Evolutionary conservation across 2,329 filamentous ascomycete species (phyloP).

Genomic region (Geosmithia putterillii): DNA sequence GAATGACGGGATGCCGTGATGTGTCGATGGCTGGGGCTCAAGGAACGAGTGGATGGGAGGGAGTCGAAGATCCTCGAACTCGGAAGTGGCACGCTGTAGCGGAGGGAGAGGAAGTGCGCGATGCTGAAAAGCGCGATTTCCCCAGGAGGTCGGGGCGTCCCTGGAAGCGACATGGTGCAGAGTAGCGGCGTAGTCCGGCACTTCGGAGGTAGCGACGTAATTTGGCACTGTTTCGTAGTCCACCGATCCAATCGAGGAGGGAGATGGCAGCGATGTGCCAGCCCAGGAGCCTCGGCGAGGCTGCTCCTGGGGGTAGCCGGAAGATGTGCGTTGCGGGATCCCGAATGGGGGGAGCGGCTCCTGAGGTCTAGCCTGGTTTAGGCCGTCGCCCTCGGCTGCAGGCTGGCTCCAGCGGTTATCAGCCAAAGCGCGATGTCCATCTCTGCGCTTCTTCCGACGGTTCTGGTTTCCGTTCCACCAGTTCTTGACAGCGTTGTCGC

Average conservation of each 20-base stretch:
- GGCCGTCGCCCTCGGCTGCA: not conserved
- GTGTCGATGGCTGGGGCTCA: too few species aligned
- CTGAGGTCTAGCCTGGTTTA: not conserved
- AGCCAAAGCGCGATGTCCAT: not conserved
- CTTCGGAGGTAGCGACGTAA: not conserved
- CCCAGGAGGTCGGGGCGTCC: too few species aligned
- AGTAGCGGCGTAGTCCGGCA: too few species aligned
- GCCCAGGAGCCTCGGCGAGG: not conserved
- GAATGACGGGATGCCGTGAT: too few species aligned
- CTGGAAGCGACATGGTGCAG: too few species aligned
- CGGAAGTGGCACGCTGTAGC: too few species aligned
- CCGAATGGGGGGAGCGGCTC: not conserved
- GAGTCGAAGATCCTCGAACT: too few species aligned
- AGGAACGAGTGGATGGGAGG: too few species aligned
- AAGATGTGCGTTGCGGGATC: too few species aligned
- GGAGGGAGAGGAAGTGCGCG: too few species aligned
- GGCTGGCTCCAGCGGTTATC: not conserved
- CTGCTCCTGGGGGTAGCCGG: not conserved
- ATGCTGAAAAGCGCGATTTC: too few species aligned
- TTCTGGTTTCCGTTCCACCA: conserved; percentile 97
- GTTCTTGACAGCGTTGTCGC: conserved; percentile 94
- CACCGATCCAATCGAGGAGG: not conserved
- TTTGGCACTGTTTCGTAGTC: not conserved
- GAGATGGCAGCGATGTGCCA: not conserved
- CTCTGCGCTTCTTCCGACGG: conserved; percentile 24